These are phyloP conservation scores for Rhododendron vialii DNA, from an alignment of 148 eudicot species.

Conservation along the genomic window DNA sequence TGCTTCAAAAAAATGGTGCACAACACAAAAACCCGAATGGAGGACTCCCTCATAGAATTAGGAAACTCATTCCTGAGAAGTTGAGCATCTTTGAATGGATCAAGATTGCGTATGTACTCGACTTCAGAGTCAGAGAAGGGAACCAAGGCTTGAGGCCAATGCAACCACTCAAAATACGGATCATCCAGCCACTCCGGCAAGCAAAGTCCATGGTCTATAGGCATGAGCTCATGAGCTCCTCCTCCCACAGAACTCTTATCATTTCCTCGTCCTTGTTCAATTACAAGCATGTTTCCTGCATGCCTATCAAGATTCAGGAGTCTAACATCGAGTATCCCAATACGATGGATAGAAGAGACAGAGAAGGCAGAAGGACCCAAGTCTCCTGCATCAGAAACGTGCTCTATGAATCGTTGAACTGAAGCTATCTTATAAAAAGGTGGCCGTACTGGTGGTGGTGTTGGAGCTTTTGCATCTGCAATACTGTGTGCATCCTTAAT, in stretches of 20 bases:
- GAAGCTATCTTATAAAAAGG: conserved; percentile 68
- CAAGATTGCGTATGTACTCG: conserved; percentile 59
- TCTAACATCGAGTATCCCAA: conserved; percentile 82
- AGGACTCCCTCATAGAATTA: conserved; percentile 51
- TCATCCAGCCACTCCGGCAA: conserved; percentile 88
- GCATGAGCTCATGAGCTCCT: conserved; percentile 55
- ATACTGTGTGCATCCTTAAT: conserved; percentile 10
- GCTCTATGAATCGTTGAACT: conserved; percentile 64
- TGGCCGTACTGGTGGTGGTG: conserved; percentile 10
- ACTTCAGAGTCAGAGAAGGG: conserved; percentile 80
- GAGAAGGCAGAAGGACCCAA: conserved; percentile 86
- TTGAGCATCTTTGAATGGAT: conserved; percentile 73
- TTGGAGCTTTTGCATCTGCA: conserved; percentile 8
- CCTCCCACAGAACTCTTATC: conserved; percentile 16
- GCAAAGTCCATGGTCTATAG: conserved; percentile 94
- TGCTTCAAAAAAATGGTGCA: conserved; percentile 74
- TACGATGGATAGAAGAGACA: conserved; percentile 63
- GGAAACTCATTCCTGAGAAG: conserved; percentile 63
- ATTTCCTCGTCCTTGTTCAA: conserved; percentile 27
- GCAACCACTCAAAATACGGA: conserved; percentile 97
- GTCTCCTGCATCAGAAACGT: conserved; percentile 86
- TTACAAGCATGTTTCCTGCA: conserved; percentile 87
- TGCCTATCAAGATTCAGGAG: conserved; percentile 88
- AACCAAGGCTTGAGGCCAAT: conserved; percentile 94
- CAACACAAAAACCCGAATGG: conserved; percentile 70